phyloP scores from a whole-genome alignment of 2,329 filamentous ascomycete genomes.

The Emydomyces testavorans region DNA sequence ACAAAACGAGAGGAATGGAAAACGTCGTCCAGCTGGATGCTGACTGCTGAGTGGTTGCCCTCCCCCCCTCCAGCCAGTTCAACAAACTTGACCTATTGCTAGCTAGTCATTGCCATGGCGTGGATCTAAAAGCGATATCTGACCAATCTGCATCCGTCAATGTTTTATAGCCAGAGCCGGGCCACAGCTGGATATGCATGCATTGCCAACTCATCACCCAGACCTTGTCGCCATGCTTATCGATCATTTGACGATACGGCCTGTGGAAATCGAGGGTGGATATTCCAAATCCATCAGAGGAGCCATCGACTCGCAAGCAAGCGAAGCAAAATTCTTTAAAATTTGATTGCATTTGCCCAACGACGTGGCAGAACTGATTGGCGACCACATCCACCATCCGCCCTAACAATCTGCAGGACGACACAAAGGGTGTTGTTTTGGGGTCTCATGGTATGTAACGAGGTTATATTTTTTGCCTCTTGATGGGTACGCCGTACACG shows the following conservation, averaged over 20 bases:
- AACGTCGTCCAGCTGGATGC: not conserved
- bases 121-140: conserved; percentile 1
- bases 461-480: not conserved
- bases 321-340: not conserved
- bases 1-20: not conserved
- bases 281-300: not conserved
- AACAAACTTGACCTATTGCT: no score
- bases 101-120: no score
- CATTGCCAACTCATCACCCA: conserved; percentile 21
- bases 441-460: not conserved
- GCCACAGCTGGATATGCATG: conserved; percentile 16
- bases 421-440: conserved; percentile 4
- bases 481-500: no score
- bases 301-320: not conserved
- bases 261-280: not conserved
- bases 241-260: conserved; percentile 14
- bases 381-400: conserved; percentile 15
- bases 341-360: conserved; percentile 13
- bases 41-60: not conserved
- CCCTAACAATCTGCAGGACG: conserved; percentile 15
- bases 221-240: conserved; percentile 13
- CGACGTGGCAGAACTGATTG: conserved; percentile 19
- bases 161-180: conserved; percentile 4
- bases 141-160: conserved; percentile 1
- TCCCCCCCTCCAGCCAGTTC: not conserved